Evolutionary conservation across 495 filamentous ascomycete species (phyloP), one percentile per base, ranked within the genome.

Genomic region (Pseudoneurospora amorphoporcata): DNA sequence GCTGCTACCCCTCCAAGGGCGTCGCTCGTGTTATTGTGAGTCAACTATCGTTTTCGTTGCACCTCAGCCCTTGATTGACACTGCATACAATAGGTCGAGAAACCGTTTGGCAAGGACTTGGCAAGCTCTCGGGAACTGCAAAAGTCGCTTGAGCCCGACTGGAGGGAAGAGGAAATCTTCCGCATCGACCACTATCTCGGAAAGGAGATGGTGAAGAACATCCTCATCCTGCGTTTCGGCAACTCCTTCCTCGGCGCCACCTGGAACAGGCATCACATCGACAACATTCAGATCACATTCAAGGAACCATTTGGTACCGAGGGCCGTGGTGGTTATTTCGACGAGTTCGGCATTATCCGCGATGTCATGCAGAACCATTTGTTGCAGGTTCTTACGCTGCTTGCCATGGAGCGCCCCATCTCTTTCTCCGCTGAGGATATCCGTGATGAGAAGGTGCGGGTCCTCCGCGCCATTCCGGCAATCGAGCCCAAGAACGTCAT

Each of bases 161-260:
- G 96, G 96, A 97, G 92, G 79, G 96, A 99, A 83, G 96, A 99
- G 68, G 96, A 99, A 86, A 92, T 98, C 76, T 99, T 96, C 90
- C 95, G 96, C 78, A 99, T 99, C 79, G 96, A 99, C 82, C 96
- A 99, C 85, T 99, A 99, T 81, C 88, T 99, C 47, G 96, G 96
- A 76, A 99, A 99, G 89, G 96, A 99, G 86, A 99, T 99, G 96
- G 96, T 99, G 71, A 99, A 99, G 89, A 99, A 99, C 82, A 96
- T 99, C 78, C 89, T 99, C 70, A 97, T 99, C 76, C 89, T 99
- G 73, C 89, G 96, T 76, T 99, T 99, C 81, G 96, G 95, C 75
- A 99, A 99, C 83, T 94, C 97, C 78, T 98, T 99, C 87, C 96
- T 99, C 77, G 94, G 94, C 71, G 96, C 96, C 68, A 98, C 95